phyloP scores from a whole-genome alignment of 176 grass and related monocot species.

The Triticum monococcum region DNA sequence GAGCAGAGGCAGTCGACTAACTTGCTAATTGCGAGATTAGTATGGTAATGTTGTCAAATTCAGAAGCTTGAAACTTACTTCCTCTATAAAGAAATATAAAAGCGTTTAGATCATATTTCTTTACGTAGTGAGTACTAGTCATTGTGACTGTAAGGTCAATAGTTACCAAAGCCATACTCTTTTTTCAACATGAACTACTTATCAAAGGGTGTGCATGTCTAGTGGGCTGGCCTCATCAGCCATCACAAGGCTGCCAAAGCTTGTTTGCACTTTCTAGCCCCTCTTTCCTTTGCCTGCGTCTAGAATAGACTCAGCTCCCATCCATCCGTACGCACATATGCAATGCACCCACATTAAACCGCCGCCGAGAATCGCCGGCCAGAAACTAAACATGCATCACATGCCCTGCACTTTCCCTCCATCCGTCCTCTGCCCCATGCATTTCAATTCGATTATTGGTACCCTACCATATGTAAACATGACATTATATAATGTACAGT shows the following conservation, averaged over 20 bases:
- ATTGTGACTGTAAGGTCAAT: too few relatives aligned
- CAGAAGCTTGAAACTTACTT: too few relatives aligned
- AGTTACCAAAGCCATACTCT: background rate
- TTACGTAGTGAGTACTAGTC: too few relatives aligned
- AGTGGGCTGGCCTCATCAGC: too few relatives aligned
- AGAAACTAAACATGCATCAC: background rate
- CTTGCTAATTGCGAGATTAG: too few relatives aligned
- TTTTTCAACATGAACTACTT: background rate
- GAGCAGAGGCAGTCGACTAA: too few relatives aligned
- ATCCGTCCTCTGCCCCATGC: background rate
- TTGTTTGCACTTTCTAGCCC: background rate
- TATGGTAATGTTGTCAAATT: too few relatives aligned
- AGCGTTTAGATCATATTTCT: too few relatives aligned
- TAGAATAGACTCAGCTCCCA: background rate
- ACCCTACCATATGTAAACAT: background rate
- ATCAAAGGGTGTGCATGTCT: background rate
- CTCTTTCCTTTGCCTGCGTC: background rate
- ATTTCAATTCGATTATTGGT: background rate
- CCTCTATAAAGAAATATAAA: too few relatives aligned
- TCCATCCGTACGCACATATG: background rate
- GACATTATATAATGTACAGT: background rate
- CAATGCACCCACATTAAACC: constrained; percentile 3
- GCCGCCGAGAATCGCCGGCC: background rate
- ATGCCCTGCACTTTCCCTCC: background rate
- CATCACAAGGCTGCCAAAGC: background rate